Evolutionary conservation across 768 basidiomycete genomes (phyloP).

Genomic region (Coprinopsis cinerea): DNA sequence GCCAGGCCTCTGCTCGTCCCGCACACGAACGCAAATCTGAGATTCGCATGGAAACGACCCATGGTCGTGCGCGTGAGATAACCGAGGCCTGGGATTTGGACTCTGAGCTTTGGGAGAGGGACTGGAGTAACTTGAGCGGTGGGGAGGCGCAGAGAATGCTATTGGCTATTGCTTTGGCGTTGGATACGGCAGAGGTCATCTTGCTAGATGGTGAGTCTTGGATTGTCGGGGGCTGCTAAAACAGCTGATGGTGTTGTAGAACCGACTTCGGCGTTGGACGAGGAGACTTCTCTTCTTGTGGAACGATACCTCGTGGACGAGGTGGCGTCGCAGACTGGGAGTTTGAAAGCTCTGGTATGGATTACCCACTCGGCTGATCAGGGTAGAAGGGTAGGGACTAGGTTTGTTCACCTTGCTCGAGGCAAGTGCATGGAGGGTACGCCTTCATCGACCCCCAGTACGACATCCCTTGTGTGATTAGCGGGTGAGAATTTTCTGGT

Average conservation of each 20-base stretch:
- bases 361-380: constrained; percentile 87
- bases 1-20: constrained; percentile 28
- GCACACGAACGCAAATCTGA: constrained; percentile 14
- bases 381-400: constrained; percentile 64
- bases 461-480: background rate
- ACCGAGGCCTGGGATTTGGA: constrained; percentile 64
- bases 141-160: constrained; percentile 85
- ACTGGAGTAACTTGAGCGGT: constrained; percentile 77
- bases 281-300: constrained; percentile 55
- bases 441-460: background rate
- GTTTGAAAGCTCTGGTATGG: constrained; percentile 75
- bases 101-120: constrained; percentile 65
- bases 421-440: constrained; percentile 40
- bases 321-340: constrained; percentile 39
- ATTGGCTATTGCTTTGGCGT: constrained; percentile 65
- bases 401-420: constrained; percentile 47
- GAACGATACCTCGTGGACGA: constrained; percentile 55
- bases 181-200: constrained; percentile 72
- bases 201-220: constrained; percentile 65
- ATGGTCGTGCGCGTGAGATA: constrained; percentile 39
- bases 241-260: constrained; percentile 37
- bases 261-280: constrained; percentile 85
- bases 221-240: background rate
- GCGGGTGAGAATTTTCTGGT: too few species aligned
- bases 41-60: constrained; percentile 18